Base-by-base conservation (phyloP, 78 protist species). In the Dictyostelium firmibasis region DNA sequence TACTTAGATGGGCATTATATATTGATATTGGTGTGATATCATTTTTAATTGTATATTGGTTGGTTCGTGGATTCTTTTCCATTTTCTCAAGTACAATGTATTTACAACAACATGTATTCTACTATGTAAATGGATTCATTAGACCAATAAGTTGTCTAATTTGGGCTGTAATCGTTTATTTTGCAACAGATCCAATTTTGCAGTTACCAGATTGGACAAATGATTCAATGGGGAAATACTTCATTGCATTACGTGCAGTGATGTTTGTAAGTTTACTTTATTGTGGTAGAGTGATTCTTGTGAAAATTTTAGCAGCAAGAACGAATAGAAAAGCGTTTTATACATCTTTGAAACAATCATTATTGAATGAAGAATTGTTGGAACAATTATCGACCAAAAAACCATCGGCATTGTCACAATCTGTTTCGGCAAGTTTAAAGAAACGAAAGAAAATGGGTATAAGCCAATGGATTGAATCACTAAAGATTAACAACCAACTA, bases 291-390 rank as follows among this genome's bases (percentile, higher is more conserved):
- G 87, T 89, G 1, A 86, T 78, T 3, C 41, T 89, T 0, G 94
- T 89, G 4, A 89, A 89, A 57, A 69, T 89, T 0, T 33, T 89
- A 38, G 94, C 94, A 0, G 94, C 94, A 3, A 89, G 85, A 70
- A 89, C 94, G 43, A 89, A 89, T 35, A 36, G 94, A 31, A 89
- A 89, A 67, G 94, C 94, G 29, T 89, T 89, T 16, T 89, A 89
- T 25, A 44, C 88, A 8, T 70, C 87, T 3, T 38, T 89, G 5
- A 89, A 89, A 77, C 23, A 62, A 47, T 89, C 94, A 2, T 43
- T 89, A 8, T 27, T 89, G 47, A 81, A 89, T 25, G 94, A 89
- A 23, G 94, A 89, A 29, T 20, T 89, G 3, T 47, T 89, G 33
- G 94, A 89, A 14, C 94, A 89, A 53, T 13, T 89, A 25, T 89